phyloP scores from a whole-genome alignment of 1,284 basidiomycete species.

The Heterobasidion occidentale region DNA sequence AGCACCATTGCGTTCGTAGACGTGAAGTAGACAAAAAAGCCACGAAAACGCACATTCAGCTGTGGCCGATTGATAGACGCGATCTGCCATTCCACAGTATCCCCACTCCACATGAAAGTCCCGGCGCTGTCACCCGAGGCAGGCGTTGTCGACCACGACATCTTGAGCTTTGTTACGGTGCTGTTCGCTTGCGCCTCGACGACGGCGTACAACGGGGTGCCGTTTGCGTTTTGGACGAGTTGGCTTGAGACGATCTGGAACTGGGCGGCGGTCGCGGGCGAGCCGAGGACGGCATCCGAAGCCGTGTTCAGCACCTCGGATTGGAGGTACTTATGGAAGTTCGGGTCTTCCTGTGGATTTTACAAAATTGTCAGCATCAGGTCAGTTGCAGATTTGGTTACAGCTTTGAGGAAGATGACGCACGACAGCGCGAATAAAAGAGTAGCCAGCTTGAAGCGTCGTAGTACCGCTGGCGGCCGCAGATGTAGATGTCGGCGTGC shows the following conservation, averaged over 20 bases:
- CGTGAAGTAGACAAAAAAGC: background rate
- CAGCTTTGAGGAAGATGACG: constrained; percentile 12
- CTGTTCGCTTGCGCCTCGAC: constrained; percentile 40
- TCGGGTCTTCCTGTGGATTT: constrained; percentile 41
- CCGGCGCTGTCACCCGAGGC: constrained; percentile 31
- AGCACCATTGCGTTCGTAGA: background rate
- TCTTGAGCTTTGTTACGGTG: constrained; percentile 38
- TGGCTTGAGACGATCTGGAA: constrained; percentile 49
- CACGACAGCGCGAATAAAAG: constrained; percentile 57
- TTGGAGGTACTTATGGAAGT: constrained; percentile 60
- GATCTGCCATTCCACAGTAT: constrained; percentile 47
- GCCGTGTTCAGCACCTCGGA: constrained; percentile 37
- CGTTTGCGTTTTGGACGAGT: constrained; percentile 38
- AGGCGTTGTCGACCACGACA: constrained; percentile 40
- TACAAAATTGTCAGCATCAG: background rate
- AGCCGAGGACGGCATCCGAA: constrained; percentile 43
- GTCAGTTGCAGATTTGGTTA: background rate
- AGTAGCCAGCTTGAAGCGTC: constrained; percentile 42
- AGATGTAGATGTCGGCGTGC: constrained; percentile 21
- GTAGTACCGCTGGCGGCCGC: constrained; percentile 27
- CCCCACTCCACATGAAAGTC: constrained; percentile 45
- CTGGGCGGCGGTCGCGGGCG: constrained; percentile 40
- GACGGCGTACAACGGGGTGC: constrained; percentile 36
- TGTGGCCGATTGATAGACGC: constrained; percentile 39
- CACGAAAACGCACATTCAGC: constrained; percentile 31